These are phyloP conservation scores for Tolypocladium capitatum DNA, from an alignment of 2,329 filamentous ascomycete genomes.

Conservation along the genomic window DNA sequence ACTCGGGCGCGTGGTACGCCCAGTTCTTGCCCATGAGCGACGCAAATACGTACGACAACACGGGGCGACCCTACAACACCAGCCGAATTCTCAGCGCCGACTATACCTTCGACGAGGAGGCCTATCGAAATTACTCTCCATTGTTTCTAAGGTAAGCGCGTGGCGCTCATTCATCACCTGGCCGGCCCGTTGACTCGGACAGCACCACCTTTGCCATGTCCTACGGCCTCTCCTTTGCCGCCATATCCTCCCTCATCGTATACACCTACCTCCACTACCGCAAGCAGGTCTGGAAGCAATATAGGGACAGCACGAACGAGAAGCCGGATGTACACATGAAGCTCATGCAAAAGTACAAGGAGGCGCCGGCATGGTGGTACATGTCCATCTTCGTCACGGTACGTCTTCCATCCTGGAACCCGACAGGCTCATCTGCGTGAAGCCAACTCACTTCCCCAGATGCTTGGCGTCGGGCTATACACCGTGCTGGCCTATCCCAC, in stretches of 20 bases:
- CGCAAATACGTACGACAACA: constrained; percentile 60
- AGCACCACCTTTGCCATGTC: constrained; percentile 59
- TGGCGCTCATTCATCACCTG: background rate
- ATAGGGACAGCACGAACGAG: constrained; percentile 43
- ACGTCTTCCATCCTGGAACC: constrained; percentile 11
- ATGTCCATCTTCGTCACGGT: constrained; percentile 42
- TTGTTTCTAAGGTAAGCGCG: constrained; percentile 42
- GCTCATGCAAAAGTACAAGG: constrained; percentile 48
- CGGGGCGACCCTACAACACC: constrained; percentile 49
- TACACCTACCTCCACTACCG: constrained; percentile 56
- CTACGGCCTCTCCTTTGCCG: constrained; percentile 61
- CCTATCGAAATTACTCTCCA: constrained; percentile 55
- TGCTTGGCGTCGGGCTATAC: constrained; percentile 39
- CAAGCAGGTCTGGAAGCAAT: constrained; percentile 51
- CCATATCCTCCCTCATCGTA: constrained; percentile 55
- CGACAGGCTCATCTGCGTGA: background rate
- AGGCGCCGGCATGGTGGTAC: constrained; percentile 54
- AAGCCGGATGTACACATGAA: constrained; percentile 53
- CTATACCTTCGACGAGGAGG: constrained; percentile 47
- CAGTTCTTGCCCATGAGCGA: constrained; percentile 57
- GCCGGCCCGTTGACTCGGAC: background rate
- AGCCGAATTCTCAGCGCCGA: constrained; percentile 46
- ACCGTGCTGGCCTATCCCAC: constrained; percentile 50
- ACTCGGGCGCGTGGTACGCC: constrained; percentile 50
- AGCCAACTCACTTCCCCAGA: constrained; percentile 19